Evolutionary conservation across 2,329 filamentous ascomycete genomes (phyloP).

Genomic region (Pyricularia grisea): DNA sequence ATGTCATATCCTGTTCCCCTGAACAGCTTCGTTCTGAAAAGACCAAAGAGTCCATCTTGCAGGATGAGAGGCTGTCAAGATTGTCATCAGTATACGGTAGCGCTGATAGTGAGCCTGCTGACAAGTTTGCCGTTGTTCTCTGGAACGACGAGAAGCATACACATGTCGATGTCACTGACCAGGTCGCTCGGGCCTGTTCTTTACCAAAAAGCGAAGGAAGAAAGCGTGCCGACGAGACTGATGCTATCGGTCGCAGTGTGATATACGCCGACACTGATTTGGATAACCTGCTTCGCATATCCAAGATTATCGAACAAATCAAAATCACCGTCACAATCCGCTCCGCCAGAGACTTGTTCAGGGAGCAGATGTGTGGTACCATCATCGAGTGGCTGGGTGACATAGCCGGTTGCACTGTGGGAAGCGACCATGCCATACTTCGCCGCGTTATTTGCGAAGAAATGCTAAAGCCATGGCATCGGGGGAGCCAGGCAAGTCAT

Average conservation of each 20-base stretch:
- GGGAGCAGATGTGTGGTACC: conserved; percentile 97
- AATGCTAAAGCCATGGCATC: conserved; percentile 76
- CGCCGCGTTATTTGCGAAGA: conserved; percentile 83
- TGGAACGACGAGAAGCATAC: conserved; percentile 99
- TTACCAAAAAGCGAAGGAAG: conserved; percentile 60
- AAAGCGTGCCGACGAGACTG: conserved; percentile 74
- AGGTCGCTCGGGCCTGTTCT: conserved; percentile 82
- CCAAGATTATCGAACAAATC: conserved; percentile 85
- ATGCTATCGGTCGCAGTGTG: conserved; percentile 79
- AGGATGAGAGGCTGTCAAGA: conserved; percentile 74
- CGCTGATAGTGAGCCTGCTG: conserved; percentile 53
- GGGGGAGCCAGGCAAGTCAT: conserved; percentile 76
- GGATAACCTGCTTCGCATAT: conserved; percentile 63
- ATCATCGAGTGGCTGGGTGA: conserved; percentile 95
- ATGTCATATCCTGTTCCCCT: conserved; percentile 95
- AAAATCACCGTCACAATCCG: conserved; percentile 93
- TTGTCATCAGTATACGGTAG: conserved; percentile 68
- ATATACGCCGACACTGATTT: conserved; percentile 69
- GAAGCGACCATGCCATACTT: conserved; percentile 68
- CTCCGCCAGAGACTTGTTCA: conserved; percentile 87
- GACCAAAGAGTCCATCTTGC: conserved; percentile 67
- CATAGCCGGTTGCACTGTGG: conserved; percentile 81
- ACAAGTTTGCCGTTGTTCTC: conserved; percentile 75
- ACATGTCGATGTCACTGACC: conserved; percentile 78
- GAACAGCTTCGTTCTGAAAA: conserved; percentile 87